A percentile compares a stretch with the other conserved stretches of the same genome.
Conservation (phyloP, 495 filamentous ascomycete genomes). For the Xylaria intraflava region DNA sequence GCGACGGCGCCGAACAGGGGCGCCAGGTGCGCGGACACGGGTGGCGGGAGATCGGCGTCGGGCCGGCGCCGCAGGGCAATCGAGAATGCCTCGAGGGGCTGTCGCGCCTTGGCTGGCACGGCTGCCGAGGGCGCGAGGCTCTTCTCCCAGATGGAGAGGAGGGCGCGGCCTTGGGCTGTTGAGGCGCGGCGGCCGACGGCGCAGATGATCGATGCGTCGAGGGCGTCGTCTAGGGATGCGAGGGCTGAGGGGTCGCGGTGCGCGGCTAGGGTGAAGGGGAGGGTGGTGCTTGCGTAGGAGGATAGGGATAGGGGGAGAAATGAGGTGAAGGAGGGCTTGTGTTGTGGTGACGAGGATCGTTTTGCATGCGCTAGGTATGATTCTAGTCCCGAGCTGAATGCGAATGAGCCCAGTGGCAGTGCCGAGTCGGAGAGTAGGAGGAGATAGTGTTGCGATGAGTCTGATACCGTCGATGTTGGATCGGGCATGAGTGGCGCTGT, state of each 20-base stretch:
- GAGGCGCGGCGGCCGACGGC: slow-evolving; percentile 81
- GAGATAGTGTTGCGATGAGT: slow-evolving; percentile 56
- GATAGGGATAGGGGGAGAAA: slow-evolving; percentile 76
- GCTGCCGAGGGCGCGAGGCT: slow-evolving; percentile 41
- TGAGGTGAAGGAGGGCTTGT: slow-evolving; percentile 49
- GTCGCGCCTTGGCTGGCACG: slow-evolving; percentile 14
- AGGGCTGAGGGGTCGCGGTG: slow-evolving; percentile 55
- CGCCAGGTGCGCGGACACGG: slow-evolving; percentile 60
- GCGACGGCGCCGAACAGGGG: slow-evolving; percentile 76
- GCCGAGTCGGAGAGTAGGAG: slow-evolving; percentile 93
- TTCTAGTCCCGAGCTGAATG: slow-evolving; percentile 90
- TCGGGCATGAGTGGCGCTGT: slow-evolving; percentile 2
- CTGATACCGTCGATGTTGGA: slow-evolving; percentile 22
- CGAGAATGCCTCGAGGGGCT: slow-evolving; percentile 29
- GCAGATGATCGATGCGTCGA: slow-evolving; percentile 82
- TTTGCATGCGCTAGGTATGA: slow-evolving; percentile 80
- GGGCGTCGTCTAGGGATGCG: slow-evolving; percentile 65
- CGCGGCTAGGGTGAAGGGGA: slow-evolving; percentile 79
- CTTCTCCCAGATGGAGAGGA: slow-evolving; percentile 85
- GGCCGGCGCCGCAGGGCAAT: slow-evolving; percentile 21
- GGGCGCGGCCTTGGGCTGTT: slow-evolving; percentile 73
- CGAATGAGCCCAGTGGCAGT: slow-evolving; percentile 91
- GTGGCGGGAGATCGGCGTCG: slow-evolving; percentile 17
- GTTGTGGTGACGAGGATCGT: slow-evolving; percentile 15
- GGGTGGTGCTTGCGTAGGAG: slow-evolving; percentile 68